Evolutionary conservation across 257 asterid species (phyloP).

Genomic region (Marsdenia floribunda): DNA sequence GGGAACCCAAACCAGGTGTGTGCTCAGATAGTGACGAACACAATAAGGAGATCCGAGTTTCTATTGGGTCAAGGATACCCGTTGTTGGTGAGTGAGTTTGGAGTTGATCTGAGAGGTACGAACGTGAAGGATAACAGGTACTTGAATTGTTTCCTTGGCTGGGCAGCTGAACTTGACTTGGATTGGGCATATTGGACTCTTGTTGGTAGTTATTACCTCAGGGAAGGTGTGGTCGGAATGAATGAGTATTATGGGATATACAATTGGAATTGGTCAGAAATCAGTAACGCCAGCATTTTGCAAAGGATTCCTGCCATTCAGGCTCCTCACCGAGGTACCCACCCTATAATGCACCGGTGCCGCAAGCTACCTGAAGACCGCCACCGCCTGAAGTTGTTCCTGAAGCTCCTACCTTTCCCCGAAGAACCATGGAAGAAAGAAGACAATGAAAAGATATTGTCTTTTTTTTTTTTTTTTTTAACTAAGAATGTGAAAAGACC

Average conservation of each 20-base stretch:
- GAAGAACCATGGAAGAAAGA: no score
- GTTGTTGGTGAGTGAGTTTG: conserved; percentile 80
- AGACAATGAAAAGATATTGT: no score
- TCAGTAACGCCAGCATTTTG: conserved; percentile 54
- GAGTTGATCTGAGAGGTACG: conserved; percentile 69
- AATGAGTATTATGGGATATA: conserved; percentile 75
- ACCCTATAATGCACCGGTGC: no score
- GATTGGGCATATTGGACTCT: conserved; percentile 96
- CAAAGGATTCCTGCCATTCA: conserved; percentile 60
- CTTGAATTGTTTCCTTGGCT: conserved; percentile 79
- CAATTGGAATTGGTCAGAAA: conserved; percentile 67
- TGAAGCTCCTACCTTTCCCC: no score
- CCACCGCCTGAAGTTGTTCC: no score
- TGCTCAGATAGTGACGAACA: conserved; percentile 43
- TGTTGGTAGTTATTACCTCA: conserved; percentile 67
- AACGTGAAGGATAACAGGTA: conserved; percentile 84
- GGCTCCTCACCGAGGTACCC: conserved; percentile 65
- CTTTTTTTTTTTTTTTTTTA: no score
- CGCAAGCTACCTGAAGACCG: no score
- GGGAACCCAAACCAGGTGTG: conserved; percentile 80
- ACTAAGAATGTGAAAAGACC: no score
- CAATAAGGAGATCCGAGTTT: conserved; percentile 46
- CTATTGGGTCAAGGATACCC: conserved; percentile 86
- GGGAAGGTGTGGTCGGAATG: conserved; percentile 61
- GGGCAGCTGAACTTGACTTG: conserved; percentile 81